phyloP scores from a whole-genome alignment of 192 early-diverging fungal species.

The Entomortierella lignicola region DNA sequence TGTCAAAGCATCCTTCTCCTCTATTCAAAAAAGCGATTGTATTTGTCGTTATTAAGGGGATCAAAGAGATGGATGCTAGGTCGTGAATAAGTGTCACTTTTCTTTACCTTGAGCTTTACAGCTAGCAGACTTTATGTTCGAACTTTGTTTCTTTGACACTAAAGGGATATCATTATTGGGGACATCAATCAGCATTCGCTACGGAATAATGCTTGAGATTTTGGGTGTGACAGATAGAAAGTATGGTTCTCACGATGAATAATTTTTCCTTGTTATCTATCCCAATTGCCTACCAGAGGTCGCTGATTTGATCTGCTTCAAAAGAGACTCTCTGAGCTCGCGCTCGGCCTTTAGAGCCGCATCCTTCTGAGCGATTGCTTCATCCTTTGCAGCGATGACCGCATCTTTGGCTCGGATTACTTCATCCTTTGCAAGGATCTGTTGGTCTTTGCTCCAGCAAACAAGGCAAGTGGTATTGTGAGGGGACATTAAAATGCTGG shows the following conservation, averaged over 20 bases:
- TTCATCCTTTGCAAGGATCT: slow-evolving; percentile 36
- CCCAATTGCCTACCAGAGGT: slow-evolving; percentile 16
- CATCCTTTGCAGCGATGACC: slow-evolving; percentile 14
- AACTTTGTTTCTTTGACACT: slow-evolving; percentile 20
- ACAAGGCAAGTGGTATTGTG: neutral
- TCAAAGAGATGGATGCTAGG: neutral
- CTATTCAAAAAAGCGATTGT: slow-evolving; percentile 7
- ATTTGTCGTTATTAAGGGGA: neutral
- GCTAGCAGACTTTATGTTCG: slow-evolving; percentile 30
- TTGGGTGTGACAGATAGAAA: too few relatives aligned
- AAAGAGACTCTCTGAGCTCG: slow-evolving; percentile 28
- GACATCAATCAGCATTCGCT: too few relatives aligned
- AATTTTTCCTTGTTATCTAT: too few relatives aligned
- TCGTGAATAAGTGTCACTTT: neutral
- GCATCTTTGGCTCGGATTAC: slow-evolving; percentile 42
- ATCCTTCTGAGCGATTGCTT: slow-evolving; percentile 45
- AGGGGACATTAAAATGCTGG: neutral
- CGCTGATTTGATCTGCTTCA: slow-evolving; percentile 38
- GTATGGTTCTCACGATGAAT: too few relatives aligned
- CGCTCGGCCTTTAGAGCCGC: slow-evolving; percentile 19
- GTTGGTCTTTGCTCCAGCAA: slow-evolving; percentile 43
- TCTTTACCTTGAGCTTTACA: slow-evolving; percentile 38
- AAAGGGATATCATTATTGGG: neutral
- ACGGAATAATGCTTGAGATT: too few relatives aligned
- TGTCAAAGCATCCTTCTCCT: slow-evolving; percentile 40